These are phyloP conservation scores for Condylostoma magnum DNA, from an alignment of 169 alveolate species.

Conservation along the genomic window DNA sequence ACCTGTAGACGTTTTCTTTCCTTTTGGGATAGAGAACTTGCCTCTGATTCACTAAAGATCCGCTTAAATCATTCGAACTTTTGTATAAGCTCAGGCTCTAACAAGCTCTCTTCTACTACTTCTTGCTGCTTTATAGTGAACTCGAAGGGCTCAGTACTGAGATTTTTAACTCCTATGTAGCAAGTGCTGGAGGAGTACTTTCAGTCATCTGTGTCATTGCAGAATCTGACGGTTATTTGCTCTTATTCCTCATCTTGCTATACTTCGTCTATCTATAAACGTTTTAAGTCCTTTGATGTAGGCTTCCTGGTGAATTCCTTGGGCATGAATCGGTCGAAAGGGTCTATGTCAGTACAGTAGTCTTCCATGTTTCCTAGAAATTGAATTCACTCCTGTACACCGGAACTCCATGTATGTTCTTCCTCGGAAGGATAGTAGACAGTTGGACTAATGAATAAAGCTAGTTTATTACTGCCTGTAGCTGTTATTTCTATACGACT, in stretches of 20 bases:
- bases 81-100: neutral
- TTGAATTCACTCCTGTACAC: neutral
- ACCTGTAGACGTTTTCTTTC: slow-evolving; percentile 39
- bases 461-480: neutral
- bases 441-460: neutral
- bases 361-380: neutral
- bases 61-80: neutral
- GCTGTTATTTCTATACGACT: slow-evolving; percentile 2
- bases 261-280: neutral
- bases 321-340: neutral
- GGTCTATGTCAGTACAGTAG: slow-evolving; percentile 6
- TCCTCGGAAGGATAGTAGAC: slow-evolving; percentile 1
- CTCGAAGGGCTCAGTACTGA: neutral
- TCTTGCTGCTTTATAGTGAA: slow-evolving; percentile 10
- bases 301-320: slow-evolving; percentile 20
- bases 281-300: neutral
- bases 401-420: slow-evolving; percentile 15
- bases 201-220: slow-evolving; percentile 29
- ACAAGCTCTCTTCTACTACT: slow-evolving; percentile 4
- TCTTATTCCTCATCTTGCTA: neutral
- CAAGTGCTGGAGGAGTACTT: neutral
- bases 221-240: slow-evolving; percentile 13
- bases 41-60: slow-evolving; percentile 6
- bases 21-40: slow-evolving; percentile 12
- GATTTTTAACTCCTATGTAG: slow-evolving; percentile 19